Base-by-base conservation (phyloP, 306 rosid species). In the Vigna unguiculata region DNA sequence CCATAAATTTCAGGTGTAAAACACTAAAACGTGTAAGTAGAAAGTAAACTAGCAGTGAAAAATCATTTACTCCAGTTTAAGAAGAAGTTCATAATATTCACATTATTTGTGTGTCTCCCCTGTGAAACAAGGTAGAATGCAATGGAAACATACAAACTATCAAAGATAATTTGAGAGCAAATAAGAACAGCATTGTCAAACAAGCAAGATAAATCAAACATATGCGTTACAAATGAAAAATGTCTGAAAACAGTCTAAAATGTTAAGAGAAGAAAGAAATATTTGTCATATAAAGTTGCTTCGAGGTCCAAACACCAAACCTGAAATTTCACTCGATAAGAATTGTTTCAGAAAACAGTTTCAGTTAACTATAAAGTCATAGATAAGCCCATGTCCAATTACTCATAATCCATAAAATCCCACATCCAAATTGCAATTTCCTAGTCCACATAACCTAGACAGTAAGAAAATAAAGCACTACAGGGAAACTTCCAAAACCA, bases 1-100 rank as follows among this genome's bases (percentile, higher is more conserved):
- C 7, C 48, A n/a, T 38, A 63, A 63, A 65, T 40, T 65, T 40
- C 4, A 65, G n/a, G 36, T 28, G 52, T 32, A 65, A 20, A 64
- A 41, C 5, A 3, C 36, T 40, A 41, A 64, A 17, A 22, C 15
- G 0, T 30, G 21, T 6, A 61, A 61, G 20, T 22, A 61, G 7
- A 61, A 61, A 32, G 15, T n/a, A 62, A 62, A 34, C 9, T 62
- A 36, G 16, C 13, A 9, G 11, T 62, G 24, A 13, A 61, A 61
- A 61, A 32, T 41, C 6, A 61, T 17, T 34, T n/a, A 8, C 9
- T 11, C 9, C 21, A n/a, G 47, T 62, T 22, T 62, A 32, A 34
- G 25, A 7, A 30, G 5, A 62, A n/a, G 25, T 61, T 32, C 22
- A 8, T 51, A 51, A 17, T 51, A 62, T 32, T n/a, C 7, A 13